Evolutionary conservation across 179 eudicot species (phyloP).

Genomic region (Carnegiea gigantea): DNA sequence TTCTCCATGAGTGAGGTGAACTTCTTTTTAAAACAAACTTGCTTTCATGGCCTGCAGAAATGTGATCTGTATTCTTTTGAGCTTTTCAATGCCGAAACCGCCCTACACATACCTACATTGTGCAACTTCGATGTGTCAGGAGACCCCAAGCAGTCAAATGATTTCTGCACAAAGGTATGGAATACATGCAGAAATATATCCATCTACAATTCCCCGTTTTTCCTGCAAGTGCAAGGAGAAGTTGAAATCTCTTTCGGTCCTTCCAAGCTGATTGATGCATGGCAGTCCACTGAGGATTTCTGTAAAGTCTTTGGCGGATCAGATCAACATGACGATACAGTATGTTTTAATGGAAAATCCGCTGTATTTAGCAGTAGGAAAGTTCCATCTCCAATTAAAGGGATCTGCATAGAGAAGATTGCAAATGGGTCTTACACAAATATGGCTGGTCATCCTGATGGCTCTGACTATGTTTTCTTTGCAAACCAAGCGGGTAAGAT

Average conservation of each 20-base stretch:
- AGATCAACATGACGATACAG: slow-evolving; percentile 1
- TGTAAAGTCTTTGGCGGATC: slow-evolving; percentile 19
- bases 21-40: no score
- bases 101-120: not conserved
- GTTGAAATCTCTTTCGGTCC: not conserved
- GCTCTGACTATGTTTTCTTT: slow-evolving; percentile 23
- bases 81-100: not conserved
- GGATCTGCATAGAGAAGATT: slow-evolving; percentile 27
- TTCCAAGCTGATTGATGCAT: slow-evolving; percentile 13
- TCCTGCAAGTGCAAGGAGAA: not conserved
- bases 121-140: slow-evolving; percentile 19
- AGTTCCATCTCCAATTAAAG: slow-evolving; percentile 10
- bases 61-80: slow-evolving; percentile 21
- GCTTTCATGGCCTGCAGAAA: slow-evolving; percentile 6
- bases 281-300: slow-evolving; percentile 17
- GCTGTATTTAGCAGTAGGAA: not conserved
- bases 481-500: slow-evolving; percentile 19
- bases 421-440: slow-evolving; percentile 17
- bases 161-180: slow-evolving; percentile 25
- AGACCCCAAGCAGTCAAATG: not conserved
- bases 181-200: slow-evolving; percentile 17
- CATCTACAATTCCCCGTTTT: slow-evolving; percentile 19
- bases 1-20: no score
- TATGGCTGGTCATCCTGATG: slow-evolving; percentile 30
- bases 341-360: slow-evolving; percentile 16